Conservation (phyloP, 805 yeast species). For the Metschnikowia orientalis region DNA sequence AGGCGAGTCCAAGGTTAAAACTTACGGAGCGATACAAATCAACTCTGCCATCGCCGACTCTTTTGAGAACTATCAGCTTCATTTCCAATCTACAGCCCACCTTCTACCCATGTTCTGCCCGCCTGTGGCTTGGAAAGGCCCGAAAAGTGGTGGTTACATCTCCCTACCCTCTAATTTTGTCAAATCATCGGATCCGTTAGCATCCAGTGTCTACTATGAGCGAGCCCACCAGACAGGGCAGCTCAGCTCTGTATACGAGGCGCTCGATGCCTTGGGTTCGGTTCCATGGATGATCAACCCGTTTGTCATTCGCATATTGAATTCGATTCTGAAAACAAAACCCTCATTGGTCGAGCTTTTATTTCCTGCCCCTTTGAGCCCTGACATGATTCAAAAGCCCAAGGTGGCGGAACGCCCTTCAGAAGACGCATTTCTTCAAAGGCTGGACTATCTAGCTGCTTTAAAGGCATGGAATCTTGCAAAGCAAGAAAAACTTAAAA, state of each 20-base stretch:
- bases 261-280: constrained; percentile 27
- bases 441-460: constrained; percentile 2
- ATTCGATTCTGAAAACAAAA: constrained; percentile 3
- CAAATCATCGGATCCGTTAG: constrained; percentile 14
- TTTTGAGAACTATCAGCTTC: constrained; percentile 9
- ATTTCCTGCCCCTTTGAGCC: constrained; percentile 22
- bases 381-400: neutral
- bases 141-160: constrained; percentile 34
- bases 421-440: constrained; percentile 1
- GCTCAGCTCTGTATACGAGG: constrained; percentile 25
- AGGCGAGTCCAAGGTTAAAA: constrained; percentile 4
- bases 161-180: constrained; percentile 24
- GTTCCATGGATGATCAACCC: constrained; percentile 36
- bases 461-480: constrained; percentile 6
- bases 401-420: constrained; percentile 4
- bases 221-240: constrained; percentile 31
- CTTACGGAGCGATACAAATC: constrained; percentile 10
- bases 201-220: constrained; percentile 20
- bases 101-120: constrained; percentile 37
- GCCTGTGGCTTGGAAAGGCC: constrained; percentile 34
- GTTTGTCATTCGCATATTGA: constrained; percentile 21
- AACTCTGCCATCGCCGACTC: constrained; percentile 11
- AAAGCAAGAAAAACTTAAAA: constrained; percentile 1
- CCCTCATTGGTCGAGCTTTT: constrained; percentile 18
- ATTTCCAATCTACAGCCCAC: constrained; percentile 10